Conservation (phyloP, 345 rosid genomes). For the Eucalyptus paniculata region DNA sequence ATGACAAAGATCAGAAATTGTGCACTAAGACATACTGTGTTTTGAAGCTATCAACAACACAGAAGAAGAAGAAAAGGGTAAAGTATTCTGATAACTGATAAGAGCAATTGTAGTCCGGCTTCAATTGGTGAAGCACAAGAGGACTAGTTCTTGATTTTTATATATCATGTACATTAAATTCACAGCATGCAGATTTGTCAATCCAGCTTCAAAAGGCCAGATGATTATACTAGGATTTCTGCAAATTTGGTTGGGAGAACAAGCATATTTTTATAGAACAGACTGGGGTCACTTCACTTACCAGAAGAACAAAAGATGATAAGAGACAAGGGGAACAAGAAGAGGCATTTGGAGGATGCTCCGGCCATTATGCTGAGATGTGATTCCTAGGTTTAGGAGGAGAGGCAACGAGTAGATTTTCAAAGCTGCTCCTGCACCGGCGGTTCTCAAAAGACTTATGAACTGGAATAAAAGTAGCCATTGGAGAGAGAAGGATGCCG, state of each 20-base stretch:
- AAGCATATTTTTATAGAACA: background rate
- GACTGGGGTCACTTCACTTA: background rate
- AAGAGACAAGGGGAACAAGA: slow-evolving; percentile 25
- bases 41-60: background rate
- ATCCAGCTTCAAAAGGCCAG: background rate
- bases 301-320: slow-evolving; percentile 22
- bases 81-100: background rate
- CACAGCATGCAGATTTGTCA: background rate
- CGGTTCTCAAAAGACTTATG: slow-evolving; percentile 9
- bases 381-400: background rate
- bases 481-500: background rate
- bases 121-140: background rate
- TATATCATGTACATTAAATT: background rate
- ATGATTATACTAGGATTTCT: background rate
- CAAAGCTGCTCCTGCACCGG: background rate
- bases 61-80: background rate
- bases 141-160: background rate
- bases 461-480: slow-evolving; percentile 1
- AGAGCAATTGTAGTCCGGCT: background rate
- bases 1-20: background rate
- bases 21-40: background rate
- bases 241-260: background rate
- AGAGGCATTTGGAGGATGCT: slow-evolving; percentile 8
- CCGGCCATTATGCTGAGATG: slow-evolving; percentile 24
- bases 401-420: slow-evolving; percentile 3